Evolutionary conservation across 2,329 filamentous ascomycete species (phyloP).

Genomic region (Ceratocystis cubensis): DNA sequence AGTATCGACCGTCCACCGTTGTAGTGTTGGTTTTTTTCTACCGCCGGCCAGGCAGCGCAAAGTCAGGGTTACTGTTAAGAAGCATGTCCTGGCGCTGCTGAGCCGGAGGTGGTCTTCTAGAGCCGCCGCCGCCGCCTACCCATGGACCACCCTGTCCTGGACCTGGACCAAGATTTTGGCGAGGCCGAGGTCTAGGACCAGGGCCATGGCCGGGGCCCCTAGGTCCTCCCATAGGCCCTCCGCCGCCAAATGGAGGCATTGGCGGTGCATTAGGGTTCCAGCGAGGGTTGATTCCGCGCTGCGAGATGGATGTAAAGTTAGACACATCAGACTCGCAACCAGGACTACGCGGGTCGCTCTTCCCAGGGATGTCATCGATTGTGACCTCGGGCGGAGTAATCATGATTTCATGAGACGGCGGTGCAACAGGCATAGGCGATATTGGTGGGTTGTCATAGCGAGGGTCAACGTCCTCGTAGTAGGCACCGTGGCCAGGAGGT

Average conservation of each 20-base stretch:
- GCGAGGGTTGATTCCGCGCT: constrained; percentile 75
- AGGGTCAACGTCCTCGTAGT: constrained; percentile 91
- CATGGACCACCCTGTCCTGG: constrained; percentile 8
- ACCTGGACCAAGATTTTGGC: constrained; percentile 4
- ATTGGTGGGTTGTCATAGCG: constrained; percentile 48
- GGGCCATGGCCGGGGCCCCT: not conserved
- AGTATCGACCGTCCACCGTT: not conserved
- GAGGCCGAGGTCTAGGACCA: not conserved
- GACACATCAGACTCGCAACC: constrained; percentile 60
- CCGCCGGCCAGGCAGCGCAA: constrained; percentile 47
- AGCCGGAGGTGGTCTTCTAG: constrained; percentile 32
- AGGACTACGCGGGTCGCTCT: constrained; percentile 52
- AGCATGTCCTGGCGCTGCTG: constrained; percentile 58
- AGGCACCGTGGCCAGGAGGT: constrained; percentile 35
- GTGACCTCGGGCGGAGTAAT: constrained; percentile 31
- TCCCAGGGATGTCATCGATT: constrained; percentile 50
- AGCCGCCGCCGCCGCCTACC: constrained; percentile 19
- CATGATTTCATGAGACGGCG: constrained; percentile 10
- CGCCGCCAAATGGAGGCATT: constrained; percentile 25
- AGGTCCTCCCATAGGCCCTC: constrained; percentile 29
- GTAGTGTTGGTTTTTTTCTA: constrained; percentile 5
- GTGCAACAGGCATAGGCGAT: constrained; percentile 15
- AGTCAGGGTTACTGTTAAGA: constrained; percentile 73
- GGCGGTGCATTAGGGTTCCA: constrained; percentile 53
- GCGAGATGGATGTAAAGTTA: constrained; percentile 81